Evolutionary conservation across 176 grass and related monocot genomes (phyloP).

Genomic region (Guadua angustifolia): DNA sequence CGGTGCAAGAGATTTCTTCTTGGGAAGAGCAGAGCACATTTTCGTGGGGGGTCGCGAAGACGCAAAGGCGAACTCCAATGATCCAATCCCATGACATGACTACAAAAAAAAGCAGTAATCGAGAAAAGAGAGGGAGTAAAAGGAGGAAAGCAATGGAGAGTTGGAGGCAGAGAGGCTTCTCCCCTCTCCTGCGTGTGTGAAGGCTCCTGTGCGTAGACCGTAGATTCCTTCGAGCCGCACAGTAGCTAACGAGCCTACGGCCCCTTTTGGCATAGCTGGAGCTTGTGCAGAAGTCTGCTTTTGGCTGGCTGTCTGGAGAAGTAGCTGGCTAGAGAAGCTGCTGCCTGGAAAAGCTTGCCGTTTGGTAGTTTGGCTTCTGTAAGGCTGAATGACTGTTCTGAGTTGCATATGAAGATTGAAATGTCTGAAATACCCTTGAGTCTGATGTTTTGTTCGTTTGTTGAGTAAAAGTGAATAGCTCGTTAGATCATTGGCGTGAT

Average conservation of each 20-base stretch:
- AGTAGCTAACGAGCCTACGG: background rate
- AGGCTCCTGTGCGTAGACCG: background rate
- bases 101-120: constrained; percentile 18
- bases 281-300: too few species aligned
- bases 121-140: background rate
- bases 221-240: constrained; percentile 30
- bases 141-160: background rate
- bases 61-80: constrained; percentile 42
- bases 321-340: too few species aligned
- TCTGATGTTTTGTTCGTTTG: too few species aligned
- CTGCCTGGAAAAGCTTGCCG: too few species aligned
- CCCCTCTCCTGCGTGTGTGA: background rate
- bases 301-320: too few species aligned
- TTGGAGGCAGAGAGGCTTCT: constrained; percentile 1
- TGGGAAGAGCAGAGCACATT: constrained; percentile 38
- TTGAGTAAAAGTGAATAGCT: too few species aligned
- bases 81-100: constrained; percentile 48
- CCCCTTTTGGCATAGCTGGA: too few species aligned
- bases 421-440: too few species aligned
- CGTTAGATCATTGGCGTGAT: too few species aligned
- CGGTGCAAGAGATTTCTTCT: constrained; percentile 46
- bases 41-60: background rate
- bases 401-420: too few species aligned
- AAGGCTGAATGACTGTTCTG: too few species aligned
- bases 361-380: too few species aligned